Evolutionary conservation across 75 land plant species (phyloP).

Genomic region (Cupressus sempervirens): DNA sequence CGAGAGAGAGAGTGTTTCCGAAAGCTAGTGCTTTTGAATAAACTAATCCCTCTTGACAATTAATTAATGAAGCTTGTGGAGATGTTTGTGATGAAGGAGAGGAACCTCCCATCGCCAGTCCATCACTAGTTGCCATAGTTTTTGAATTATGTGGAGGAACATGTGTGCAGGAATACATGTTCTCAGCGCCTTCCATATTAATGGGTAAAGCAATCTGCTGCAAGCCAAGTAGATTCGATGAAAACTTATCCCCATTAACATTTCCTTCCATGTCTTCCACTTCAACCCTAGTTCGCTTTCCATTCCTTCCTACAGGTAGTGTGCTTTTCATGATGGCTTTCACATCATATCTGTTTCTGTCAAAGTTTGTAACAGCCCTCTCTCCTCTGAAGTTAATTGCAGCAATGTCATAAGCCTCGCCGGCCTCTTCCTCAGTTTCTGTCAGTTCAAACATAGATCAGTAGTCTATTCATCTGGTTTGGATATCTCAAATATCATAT

Average conservation of each 20-base stretch:
- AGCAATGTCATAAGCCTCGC: constrained; percentile 83
- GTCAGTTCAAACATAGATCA: neutral
- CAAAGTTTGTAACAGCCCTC: constrained; percentile 83
- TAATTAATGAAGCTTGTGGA: neutral
- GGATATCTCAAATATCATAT: too few relatives aligned
- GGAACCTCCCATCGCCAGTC: neutral
- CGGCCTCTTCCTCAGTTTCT: constrained; percentile 83
- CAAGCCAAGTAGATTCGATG: neutral
- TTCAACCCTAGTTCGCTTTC: too few relatives aligned
- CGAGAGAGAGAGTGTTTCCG: neutral
- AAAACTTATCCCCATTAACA: constrained; percentile 18
- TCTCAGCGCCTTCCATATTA: neutral
- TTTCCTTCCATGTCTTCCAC: neutral
- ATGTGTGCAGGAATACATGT: neutral
- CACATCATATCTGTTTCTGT: constrained; percentile 71
- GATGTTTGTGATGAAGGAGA: neutral
- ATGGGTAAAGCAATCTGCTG: neutral
- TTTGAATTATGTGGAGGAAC: neutral
- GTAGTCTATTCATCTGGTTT: neutral
- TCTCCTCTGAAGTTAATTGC: constrained; percentile 79
- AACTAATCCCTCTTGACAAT: neutral
- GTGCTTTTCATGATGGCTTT: constrained; percentile 23
- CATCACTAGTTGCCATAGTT: neutral
- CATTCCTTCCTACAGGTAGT: constrained; percentile 15
- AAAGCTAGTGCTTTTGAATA: neutral